Conservation (phyloP, 257 asterid species). For the Buddleja alternifolia region DNA sequence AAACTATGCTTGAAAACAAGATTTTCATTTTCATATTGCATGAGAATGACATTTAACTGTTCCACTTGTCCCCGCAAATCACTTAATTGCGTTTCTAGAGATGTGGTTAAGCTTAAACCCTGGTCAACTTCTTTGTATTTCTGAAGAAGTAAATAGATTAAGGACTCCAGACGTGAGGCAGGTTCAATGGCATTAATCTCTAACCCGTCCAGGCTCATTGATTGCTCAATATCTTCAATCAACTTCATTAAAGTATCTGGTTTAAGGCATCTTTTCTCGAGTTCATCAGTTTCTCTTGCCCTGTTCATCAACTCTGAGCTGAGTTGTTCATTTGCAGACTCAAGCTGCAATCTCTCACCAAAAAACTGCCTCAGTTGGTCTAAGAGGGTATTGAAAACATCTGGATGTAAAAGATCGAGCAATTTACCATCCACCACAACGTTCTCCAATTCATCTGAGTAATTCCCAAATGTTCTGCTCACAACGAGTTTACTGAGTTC, state of each 20-base stretch:
- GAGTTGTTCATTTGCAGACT: conserved; percentile 58
- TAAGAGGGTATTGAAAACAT: conserved; percentile 49
- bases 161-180: conserved; percentile 54
- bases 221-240: conserved; percentile 62
- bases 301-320: conserved; percentile 54
- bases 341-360: conserved; percentile 60
- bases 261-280: conserved; percentile 52
- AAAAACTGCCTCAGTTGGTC: conserved; percentile 51
- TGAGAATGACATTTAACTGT: conserved; percentile 48
- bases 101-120: conserved; percentile 48
- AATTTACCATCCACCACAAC: conserved; percentile 40
- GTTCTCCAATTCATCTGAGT: conserved; percentile 42
- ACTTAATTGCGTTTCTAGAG: conserved; percentile 57
- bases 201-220: conserved; percentile 51
- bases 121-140: conserved; percentile 62
- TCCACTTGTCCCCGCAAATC: conserved; percentile 63
- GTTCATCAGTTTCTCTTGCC: conserved; percentile 54
- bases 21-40: conserved; percentile 71
- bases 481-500: conserved; percentile 60
- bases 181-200: conserved; percentile 49
- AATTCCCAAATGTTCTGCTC: conserved; percentile 37
- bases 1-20: conserved; percentile 61
- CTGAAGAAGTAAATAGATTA: conserved; percentile 61
- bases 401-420: conserved; percentile 53
- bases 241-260: conserved; percentile 53